A percentile compares a stretch with the other conserved stretches of the same genome.
Conservation (phyloP, 352 stramenopile species). For the Thalassiosira oceanica region DNA sequence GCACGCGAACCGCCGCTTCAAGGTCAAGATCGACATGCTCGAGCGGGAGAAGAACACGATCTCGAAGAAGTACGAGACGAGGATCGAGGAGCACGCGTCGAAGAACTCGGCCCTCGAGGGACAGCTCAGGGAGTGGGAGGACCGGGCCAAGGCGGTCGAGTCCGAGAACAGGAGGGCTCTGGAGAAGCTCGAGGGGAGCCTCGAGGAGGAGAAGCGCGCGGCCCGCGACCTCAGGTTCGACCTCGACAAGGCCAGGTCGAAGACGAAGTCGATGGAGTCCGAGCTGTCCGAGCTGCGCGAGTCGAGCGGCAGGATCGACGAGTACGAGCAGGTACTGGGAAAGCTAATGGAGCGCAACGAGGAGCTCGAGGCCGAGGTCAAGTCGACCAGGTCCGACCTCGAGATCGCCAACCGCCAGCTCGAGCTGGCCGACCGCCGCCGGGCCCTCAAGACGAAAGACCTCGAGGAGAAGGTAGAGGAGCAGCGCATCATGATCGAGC, state of each 20-base stretch:
- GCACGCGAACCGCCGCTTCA: constrained; percentile 44
- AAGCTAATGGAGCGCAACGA: constrained; percentile 44
- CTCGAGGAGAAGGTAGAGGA: constrained; percentile 34
- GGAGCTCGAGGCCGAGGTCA: constrained; percentile 26
- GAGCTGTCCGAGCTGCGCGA: constrained; percentile 29
- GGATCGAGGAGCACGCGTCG: constrained; percentile 28
- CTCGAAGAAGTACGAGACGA: constrained; percentile 34
- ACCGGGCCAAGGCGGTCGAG: constrained; percentile 16
- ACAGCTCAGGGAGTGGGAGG: constrained; percentile 25
- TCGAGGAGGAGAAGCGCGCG: constrained; percentile 20
- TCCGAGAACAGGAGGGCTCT: constrained; percentile 8
- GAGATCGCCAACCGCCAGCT: constrained; percentile 33
- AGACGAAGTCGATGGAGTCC: constrained; percentile 23
- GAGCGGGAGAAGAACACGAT: constrained; percentile 35
- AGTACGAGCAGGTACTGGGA: constrained; percentile 41
- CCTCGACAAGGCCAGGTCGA: constrained; percentile 16
- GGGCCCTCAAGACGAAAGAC: constrained; percentile 28
- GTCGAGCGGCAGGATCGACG: constrained; percentile 30
- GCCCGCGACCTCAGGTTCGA: constrained; percentile 21
- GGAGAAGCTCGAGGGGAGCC: constrained; percentile 30
- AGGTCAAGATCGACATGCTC: constrained; percentile 51
- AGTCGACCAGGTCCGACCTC: constrained; percentile 15
- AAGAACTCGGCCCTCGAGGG: constrained; percentile 35
- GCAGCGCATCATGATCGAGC: constrained; percentile 34
- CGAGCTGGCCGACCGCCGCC: constrained; percentile 25